Evolutionary conservation across 306 rosid species (phyloP).

Genomic region (Glycyrrhiza uralensis): DNA sequence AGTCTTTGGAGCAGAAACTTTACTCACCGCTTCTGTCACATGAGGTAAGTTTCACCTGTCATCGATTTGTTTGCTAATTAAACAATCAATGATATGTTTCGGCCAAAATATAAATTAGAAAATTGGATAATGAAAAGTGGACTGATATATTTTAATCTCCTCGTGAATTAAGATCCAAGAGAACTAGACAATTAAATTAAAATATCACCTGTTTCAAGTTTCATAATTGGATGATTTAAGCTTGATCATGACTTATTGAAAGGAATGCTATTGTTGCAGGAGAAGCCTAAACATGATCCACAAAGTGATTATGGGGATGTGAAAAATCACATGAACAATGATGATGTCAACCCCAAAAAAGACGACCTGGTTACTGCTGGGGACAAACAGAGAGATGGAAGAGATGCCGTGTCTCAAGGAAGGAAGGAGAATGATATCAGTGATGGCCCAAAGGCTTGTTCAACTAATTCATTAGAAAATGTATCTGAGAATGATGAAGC

Average conservation of each 20-base stretch:
- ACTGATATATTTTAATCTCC: background rate
- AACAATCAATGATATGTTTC: background rate
- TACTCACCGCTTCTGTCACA: conserved; percentile 24
- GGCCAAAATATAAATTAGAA: background rate
- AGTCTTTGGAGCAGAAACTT: conserved; percentile 57
- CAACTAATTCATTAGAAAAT: conserved; percentile 53
- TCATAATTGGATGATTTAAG: background rate
- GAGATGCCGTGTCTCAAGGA: background rate
- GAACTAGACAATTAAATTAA: background rate
- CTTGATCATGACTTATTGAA: background rate
- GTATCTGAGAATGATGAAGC: conserved; percentile 49
- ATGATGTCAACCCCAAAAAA: background rate
- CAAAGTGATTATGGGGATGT: conserved; percentile 9
- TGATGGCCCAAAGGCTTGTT: conserved; percentile 29
- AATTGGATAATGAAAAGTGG: background rate
- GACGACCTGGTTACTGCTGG: background rate
- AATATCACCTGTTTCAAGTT: background rate
- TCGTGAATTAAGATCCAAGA: background rate
- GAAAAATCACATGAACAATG: conserved; percentile 18
- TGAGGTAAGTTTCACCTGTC: conserved; percentile 34
- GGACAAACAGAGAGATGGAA: conserved; percentile 8
- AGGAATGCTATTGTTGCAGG: conserved; percentile 38
- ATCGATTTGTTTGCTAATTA: background rate
- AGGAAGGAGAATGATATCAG: conserved; percentile 18
- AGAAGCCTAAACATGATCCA: conserved; percentile 5